Percentiles rank a stretch among this genome's conserved stretches.
Evolutionary conservation across 2,329 filamentous ascomycete species (phyloP).

Genomic region (Calonectria henricotiae): DNA sequence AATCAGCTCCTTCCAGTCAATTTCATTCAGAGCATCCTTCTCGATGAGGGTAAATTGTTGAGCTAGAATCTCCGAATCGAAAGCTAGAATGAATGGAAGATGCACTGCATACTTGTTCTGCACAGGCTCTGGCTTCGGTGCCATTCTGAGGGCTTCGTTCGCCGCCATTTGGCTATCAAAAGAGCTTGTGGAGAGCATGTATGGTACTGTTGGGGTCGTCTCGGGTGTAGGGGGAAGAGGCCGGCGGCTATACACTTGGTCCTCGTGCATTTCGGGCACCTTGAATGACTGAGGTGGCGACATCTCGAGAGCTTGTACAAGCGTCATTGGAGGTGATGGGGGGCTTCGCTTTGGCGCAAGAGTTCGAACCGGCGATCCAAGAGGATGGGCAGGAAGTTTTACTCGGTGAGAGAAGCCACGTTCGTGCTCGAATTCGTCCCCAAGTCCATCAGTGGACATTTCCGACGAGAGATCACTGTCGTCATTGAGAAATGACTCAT

Average conservation of each 20-base stretch:
- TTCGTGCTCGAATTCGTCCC: constrained; percentile 60
- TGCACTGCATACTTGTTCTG: constrained; percentile 70
- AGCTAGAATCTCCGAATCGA: constrained; percentile 84
- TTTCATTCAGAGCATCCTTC: constrained; percentile 88
- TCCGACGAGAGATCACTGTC: constrained; percentile 76
- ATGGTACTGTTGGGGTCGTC: constrained; percentile 63
- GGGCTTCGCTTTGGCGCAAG: constrained; percentile 54
- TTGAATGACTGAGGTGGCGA: constrained; percentile 47
- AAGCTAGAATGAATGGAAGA: constrained; percentile 85
- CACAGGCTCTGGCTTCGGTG: constrained; percentile 54
- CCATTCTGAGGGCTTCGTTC: constrained; percentile 58
- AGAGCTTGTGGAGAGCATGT: constrained; percentile 51
- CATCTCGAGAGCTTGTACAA: constrained; percentile 52
- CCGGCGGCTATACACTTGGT: constrained; percentile 49
- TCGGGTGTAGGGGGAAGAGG: constrained; percentile 64
- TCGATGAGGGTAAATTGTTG: constrained; percentile 90
- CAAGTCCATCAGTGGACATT: constrained; percentile 69
- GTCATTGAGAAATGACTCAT: constrained; percentile 68
- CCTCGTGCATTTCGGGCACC: constrained; percentile 49
- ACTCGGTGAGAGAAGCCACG: constrained; percentile 41
- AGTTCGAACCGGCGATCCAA: constrained; percentile 54
- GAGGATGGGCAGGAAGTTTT: constrained; percentile 57
- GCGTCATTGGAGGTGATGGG: constrained; percentile 52
- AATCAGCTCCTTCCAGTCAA: constrained; percentile 90
- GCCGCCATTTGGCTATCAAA: constrained; percentile 52